Base-by-base conservation (phyloP, 2,329 filamentous ascomycete genomes). In the Paraphaeosphaeria sporulosa region DNA sequence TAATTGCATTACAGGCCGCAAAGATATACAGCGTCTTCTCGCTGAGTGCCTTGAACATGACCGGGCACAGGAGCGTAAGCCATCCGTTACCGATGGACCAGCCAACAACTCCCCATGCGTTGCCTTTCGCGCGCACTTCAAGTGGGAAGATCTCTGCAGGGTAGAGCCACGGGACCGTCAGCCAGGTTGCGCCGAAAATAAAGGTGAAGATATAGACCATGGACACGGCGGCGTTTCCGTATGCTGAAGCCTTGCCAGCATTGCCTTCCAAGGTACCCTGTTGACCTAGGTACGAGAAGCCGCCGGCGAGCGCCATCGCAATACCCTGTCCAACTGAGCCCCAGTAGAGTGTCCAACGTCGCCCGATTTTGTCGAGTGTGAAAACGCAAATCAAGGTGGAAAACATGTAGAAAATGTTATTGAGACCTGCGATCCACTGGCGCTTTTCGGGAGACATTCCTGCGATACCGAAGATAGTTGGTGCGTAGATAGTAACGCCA, bases 11-110 rank as follows among this genome's bases (percentile, higher is more conserved):
- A 70, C 84, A 86, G 4, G 84, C 87, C 1, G 85, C 90, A 67
- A 93, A 93, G 53, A 93, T 88, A 71, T 92, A 90, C 0, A 92
- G 80, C 0, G 89, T 92, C 70, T 90, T 91, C 63, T 91, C 88
- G 23, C 85, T 83, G 54, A 93, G 86, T 6, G 82, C 80, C 58
- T 81, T 77, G 71, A 91, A 89, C 70, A 73, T 74, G 54, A 78
- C 71, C 0, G 78, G 78, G n/a, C 73, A 77, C 1, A 80, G 70
- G 0, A 81, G 67, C 0, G 76, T 74, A 3, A 85, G 74, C 87
- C 88, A 90, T 17, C 89, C 89, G 64, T 92, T 92, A 0, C 90
- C 90, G 53, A 93, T 91, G 15, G 83, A 86, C 90, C 90, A 93
- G 0, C 90, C 90, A 0, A 92, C 85, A 0, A 93, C 90, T 21